Percentiles rank a stretch among this genome's conserved stretches.
Evolutionary conservation across 306 rosid species (phyloP).

Genomic region (Chamaecrista fasciculata): DNA sequence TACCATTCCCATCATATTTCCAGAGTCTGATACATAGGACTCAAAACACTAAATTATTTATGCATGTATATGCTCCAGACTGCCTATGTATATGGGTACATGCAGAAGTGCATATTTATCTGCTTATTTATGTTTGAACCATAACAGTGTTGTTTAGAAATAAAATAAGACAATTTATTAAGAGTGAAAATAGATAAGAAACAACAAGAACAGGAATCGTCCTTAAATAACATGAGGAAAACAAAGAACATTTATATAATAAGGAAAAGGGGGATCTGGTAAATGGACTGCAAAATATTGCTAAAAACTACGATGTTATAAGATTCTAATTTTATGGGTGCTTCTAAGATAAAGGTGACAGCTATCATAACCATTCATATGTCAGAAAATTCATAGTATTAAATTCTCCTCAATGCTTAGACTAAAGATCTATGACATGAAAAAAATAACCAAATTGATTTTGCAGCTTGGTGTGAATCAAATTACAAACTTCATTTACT

Average conservation of each 20-base stretch:
- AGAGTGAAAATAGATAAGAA: constrained; percentile 5
- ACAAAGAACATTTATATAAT: background rate
- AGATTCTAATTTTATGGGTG: background rate
- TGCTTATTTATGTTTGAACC: constrained; percentile 6
- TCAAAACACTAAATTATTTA: constrained; percentile 33
- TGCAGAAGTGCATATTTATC: background rate
- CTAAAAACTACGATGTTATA: background rate
- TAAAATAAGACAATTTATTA: background rate
- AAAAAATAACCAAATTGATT: constrained; percentile 22
- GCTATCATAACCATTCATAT: constrained; percentile 5
- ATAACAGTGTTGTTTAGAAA: background rate
- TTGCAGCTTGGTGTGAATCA: constrained; percentile 5
- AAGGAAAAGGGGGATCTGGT: background rate
- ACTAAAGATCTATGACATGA: background rate
- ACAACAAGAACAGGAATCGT: background rate
- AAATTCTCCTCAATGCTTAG: constrained; percentile 13
- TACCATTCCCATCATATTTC: constrained; percentile 62
- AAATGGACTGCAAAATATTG: constrained; percentile 6
- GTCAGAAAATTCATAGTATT: constrained; percentile 1
- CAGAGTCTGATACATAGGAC: constrained; percentile 40
- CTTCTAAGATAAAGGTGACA: constrained; percentile 3
- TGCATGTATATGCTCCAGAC: background rate
- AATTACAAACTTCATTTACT: constrained; percentile 1
- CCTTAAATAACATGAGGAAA: constrained; percentile 5
- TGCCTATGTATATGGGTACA: background rate